Evolutionary conservation across 176 grass and related monocot species (phyloP), one percentile per base, ranked within the genome.

Genomic region (Phoenix roebelenii): DNA sequence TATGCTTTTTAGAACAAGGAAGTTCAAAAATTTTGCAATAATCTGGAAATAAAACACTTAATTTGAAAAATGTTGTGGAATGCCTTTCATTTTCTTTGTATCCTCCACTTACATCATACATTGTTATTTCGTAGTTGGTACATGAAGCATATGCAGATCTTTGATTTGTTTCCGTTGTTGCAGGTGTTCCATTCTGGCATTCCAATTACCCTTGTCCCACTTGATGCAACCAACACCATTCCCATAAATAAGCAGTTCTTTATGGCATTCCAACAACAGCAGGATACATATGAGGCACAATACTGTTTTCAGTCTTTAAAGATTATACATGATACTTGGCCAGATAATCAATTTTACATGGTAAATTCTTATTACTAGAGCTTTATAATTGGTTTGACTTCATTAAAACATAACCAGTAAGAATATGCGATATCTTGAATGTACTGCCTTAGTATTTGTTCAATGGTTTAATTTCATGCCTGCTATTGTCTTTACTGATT

Each of bases 181-280:
- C 52, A 84, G 83, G 88, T 93, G 0, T 73, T 87, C 53, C 88
- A 93, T 68, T 84, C 73, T 18, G 77, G 80, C 52, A 78, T 87
- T 58, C 83, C 80, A 15, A 77, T 87, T 19, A 87, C 80, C 49
- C 80, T 93, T n/a, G 75, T 93, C 48, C 77, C 83, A 50, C 83
- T 93, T 10, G 89, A 94, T 55, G 83, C 80, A 61, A 88, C 84
- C 7, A 94, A 88, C 66, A 84, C 80, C 1, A 84, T 93, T 50
- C 83, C 83, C 44, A 72, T 92, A 48, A 83, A 29, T 19, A 59
- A 81, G 51, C 22, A 67, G 61, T 87, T 93, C 64, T 81, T 87
- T 32, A 23, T 60, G 22, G 73, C 54, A 60, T 81, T 93, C 44
- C 39, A 81, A 58, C 54, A 76, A 19, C 49, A 57, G 18, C 83